phyloP scores from a whole-genome alignment of 371 early-diverging fungal genomes.

The Apophysomyces sp. region DNA sequence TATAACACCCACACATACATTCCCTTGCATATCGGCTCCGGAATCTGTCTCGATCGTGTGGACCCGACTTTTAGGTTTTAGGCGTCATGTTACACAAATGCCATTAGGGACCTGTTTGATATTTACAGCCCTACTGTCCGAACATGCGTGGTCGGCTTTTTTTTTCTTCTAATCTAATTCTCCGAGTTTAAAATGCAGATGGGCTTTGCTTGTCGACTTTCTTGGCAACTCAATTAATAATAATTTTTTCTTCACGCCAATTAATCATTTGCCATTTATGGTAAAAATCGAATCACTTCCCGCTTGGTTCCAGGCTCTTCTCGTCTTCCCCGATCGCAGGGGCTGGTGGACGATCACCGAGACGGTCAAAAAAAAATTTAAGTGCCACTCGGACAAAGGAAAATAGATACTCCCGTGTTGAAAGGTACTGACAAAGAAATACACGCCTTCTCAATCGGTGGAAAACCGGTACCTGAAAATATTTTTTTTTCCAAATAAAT shows the following conservation, averaged over 20 bases:
- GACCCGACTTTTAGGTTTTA: conserved; percentile 4
- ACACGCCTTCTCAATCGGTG: too few relatives aligned
- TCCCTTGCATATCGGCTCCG: background rate
- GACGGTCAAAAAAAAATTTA: background rate
- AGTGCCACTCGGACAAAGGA: background rate
- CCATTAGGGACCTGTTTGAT: background rate
- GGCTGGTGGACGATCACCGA: background rate
- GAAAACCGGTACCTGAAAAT: too few relatives aligned
- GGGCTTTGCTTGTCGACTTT: background rate
- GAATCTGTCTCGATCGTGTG: background rate
- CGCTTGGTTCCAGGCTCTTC: background rate
- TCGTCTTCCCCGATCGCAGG: background rate
- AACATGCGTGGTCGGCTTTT: background rate
- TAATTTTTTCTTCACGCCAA: background rate
- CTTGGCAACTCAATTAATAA: background rate
- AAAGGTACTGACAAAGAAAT: too few relatives aligned
- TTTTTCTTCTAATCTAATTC: background rate
- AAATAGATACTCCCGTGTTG: background rate
- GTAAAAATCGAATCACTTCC: background rate
- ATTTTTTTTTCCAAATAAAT: too few relatives aligned
- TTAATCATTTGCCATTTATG: background rate
- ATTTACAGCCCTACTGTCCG: background rate
- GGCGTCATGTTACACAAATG: background rate
- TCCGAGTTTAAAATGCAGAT: background rate
- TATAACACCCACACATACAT: too few relatives aligned